Base-by-base conservation (phyloP, 768 basidiomycete genomes). In the Mycena chlorophos region DNA sequence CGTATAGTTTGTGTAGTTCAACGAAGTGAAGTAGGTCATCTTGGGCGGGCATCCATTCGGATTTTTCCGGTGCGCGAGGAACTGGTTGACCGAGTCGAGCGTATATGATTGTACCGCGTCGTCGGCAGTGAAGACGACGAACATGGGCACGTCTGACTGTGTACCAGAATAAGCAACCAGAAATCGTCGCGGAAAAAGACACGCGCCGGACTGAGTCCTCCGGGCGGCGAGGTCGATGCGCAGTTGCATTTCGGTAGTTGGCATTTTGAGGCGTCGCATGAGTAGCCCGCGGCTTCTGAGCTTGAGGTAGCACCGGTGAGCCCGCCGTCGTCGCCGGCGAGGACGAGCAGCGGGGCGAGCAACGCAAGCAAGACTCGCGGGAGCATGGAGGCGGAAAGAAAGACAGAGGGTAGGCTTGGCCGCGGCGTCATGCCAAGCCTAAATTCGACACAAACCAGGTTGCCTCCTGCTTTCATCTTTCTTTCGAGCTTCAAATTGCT, bases 21-120 rank as follows among this genome's bases (percentile, higher is more conserved):
- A 71, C 2, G 85, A 87, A 6, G 82, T 82, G 69, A 79, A 91
- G 70, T 88, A 92, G 25, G 88, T 89, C 82, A 87, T 89, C 68
- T 82, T 86, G 31, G 82, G 80, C n/a, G 67, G 60, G 68, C 89
- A 91, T 16, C 88, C 86, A 60, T 91, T 89, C 28, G 88, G 88
- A 63, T 89, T 89, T 65, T 80, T 78, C 46, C 89, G 84, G 2
- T 87, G 82, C 3, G 79, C 86, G 49, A 89, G 77, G 73, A 92
- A 87, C 62, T 86, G 83, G 66, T 90, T 88, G 60, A 91, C 75
- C 4, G 88, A 68, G 63, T 89, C 84, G 60, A 88, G 70, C 4
- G 88, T 89, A 71, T 91, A 92, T 1, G 82, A 82, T 69, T 91
- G 88, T 26, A 91, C 65, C 22, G 89, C 88, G 70, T 89, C 87